Percentiles rank a stretch among this genome's conserved stretches.
Evolutionary conservation across 192 early-diverging fungal genomes (phyloP).

Genomic region (Phycomyces blakesleeanus): DNA sequence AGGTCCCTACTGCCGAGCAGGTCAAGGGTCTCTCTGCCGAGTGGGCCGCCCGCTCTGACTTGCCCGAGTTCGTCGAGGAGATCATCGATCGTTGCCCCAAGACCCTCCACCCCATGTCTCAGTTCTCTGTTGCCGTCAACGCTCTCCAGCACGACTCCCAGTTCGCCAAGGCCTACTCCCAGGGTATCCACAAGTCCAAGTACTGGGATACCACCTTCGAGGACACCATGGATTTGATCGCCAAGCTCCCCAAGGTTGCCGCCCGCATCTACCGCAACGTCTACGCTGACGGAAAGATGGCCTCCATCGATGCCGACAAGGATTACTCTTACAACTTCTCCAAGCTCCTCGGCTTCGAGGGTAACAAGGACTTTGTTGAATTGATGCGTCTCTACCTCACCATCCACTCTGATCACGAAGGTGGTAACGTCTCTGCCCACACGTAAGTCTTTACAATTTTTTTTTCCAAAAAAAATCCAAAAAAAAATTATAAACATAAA

Average conservation of each 20-base stretch:
- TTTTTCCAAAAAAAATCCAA: no score
- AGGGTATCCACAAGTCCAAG: slow-evolving; percentile 86
- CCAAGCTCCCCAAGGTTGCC: slow-evolving; percentile 94
- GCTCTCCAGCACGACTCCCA: slow-evolving; percentile 95
- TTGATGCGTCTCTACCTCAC: slow-evolving; percentile 98
- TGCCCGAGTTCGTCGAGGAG: slow-evolving; percentile 94
- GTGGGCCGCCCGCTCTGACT: slow-evolving; percentile 90
- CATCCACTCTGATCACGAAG: slow-evolving; percentile 99
- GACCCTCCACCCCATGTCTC: slow-evolving; percentile 99
- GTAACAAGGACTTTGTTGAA: slow-evolving; percentile 89
- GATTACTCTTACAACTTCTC: slow-evolving; percentile 98
- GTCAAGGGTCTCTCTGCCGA: slow-evolving; percentile 87
- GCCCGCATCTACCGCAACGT: slow-evolving; percentile 99
- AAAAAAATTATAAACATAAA: no score
- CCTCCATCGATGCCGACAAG: slow-evolving; percentile 77
- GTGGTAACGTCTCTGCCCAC: slow-evolving; percentile 99
- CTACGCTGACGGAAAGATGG: slow-evolving; percentile 93
- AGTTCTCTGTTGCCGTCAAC: slow-evolving; percentile 94
- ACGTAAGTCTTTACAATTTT: slow-evolving; percentile 51
- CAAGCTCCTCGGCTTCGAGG: slow-evolving; percentile 85
- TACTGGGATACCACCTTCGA: slow-evolving; percentile 98
- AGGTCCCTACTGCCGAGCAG: slow-evolving; percentile 92
- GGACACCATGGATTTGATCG: slow-evolving; percentile 97
- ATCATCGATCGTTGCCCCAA: slow-evolving; percentile 97
- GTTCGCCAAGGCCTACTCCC: slow-evolving; percentile 96